Evolutionary conservation across 352 stramenopile species (phyloP), one percentile per base, ranked within the genome.

Genomic region (Globisporangium spiculum): DNA sequence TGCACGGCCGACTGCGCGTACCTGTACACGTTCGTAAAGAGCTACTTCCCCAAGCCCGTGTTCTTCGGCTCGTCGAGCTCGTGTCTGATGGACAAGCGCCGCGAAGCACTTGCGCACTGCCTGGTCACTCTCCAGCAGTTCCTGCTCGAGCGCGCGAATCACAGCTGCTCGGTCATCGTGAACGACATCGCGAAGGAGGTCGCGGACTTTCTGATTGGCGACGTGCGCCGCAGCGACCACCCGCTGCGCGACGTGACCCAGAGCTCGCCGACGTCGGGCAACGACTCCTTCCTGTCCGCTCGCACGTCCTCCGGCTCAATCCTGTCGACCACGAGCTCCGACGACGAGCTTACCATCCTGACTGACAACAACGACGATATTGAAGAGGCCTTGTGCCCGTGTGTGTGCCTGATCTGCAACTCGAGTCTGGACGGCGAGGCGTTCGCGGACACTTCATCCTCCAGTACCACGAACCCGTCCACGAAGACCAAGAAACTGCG

Each of bases 21-120:
- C 81, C 67, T 93, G 12, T 90, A 80, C 58, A 88, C 76, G 8
- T 91, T 93, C 55, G 57, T 93, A 16, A 89, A 88, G 71, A 91
- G 81, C 69, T 91, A 91, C 66, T 93, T 93, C 71, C 85, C 85
- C 14, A 89, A 89, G 68, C 87, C 84, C 36, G 61, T 82, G 24
- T 60, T 91, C 1, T 89, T 67, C 63, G 71, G 75, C 8, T 89
- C 90, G 53, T 70, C 72, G 2, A 85, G 67, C 50, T 68, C 74
- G 1, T 72, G 78, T 6, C 78, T 89, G 20, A 66, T 89, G 32
- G 71, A 76, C 4, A 66, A 75, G 30, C 75, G 85, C 7, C 81
- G 82, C 4, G 75, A 86, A 16, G 78, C 78, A 36, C 76, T 93
- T 16, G 76, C 85, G 61, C 59, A 75, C 27, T 90, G 91, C 67